Base-by-base conservation (phyloP, 2,329 filamentous ascomycete species). In the Hypoxylon sp. region DNA sequence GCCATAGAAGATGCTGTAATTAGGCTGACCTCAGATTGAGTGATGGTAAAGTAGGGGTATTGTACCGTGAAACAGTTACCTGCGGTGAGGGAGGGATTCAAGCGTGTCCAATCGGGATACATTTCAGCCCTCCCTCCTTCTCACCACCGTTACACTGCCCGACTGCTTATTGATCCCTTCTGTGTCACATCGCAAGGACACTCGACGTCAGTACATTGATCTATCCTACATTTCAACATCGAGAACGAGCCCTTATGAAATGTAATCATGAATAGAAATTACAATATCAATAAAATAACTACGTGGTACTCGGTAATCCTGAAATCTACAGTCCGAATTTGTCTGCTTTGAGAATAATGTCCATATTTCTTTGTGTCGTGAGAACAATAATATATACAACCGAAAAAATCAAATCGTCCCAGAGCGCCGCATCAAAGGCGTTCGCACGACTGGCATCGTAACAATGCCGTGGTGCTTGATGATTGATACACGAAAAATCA, bases 341-440 rank as follows among this genome's bases (percentile, higher is more conserved):
- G 41, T 23, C 14, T 25, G 38, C 28, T 28, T 55, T 53, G 34
- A n/a, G 36, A 62, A 57, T 23, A 62, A 59, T 46, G 43, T 63
- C 53, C 30, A 21, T 61, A 41, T 56, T 19, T n/a, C 21, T 45
- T 21, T 60, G 32, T 36, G 67, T 64, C 67, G 53, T 67, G 25
- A 59, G 32, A 66, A 45, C 30, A 45, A 53, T 63, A 67, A 69
- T 67, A 69, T 67, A 50, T 69, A 69, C 67, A 69, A 46, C n/a
- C 41, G 49, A 64, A 67, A 59, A 60, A 17, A 4, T 21, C n/a
- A 43, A 19, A 34, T 51, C 63, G 46, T 55, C 45, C 49, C 56
- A 30, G 34, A 65, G 53, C 57, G 57, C 60, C 67, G 50, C 43
- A 64, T 60, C 48, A 56, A 46, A 51, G 34, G 34, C 46, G 14